Evolutionary conservation across 164 flowering plant species (phyloP), one percentile per base, ranked within the genome.

Genomic region (Aristolochia fimbriata): DNA sequence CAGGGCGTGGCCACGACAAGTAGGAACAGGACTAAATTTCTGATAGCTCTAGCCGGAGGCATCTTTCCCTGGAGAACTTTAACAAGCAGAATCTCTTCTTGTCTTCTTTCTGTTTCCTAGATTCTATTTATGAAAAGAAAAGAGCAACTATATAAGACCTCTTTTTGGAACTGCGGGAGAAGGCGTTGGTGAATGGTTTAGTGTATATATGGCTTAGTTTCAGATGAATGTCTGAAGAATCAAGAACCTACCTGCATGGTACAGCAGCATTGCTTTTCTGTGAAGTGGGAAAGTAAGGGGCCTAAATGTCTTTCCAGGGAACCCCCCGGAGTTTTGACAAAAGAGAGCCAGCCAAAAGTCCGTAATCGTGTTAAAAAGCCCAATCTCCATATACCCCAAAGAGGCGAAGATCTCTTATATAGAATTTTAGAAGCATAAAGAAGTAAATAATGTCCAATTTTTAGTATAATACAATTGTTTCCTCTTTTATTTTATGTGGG

Each of bases 1-100:
- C 31, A n/a, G 16, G 63, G 67, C 65, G 62, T 33, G 20, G 30
- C 33, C 66, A 76, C 15, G 13, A 69, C 22, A 27, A 63, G 47
- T 31, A 75, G 51, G 54, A 74, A 30, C 30, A 66, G 27, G 57
- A 17, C 21, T 33, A 43, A 19, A 46, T 21, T 37, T 22, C 33
- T 24, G 19, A 48, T 27, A 15, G 31, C 31, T 66, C 41, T 49
- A 60, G 23, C 20, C 48, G 25, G 56, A 59, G 48, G 62, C 71
- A 61, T 71, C 56, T 23, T 30, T 16, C 45, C 37, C 20, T 60
- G 43, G n/a, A n/a, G n/a, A n/a, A n/a, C n/a, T n/a, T n/a, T n/a
- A n/a, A n/a, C n/a, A 11, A 48, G 51, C 62, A 43, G 59, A 24
- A 15, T 49, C 54, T 45, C 14, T 8, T 59, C 33, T 63, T 25